Percentiles rank a stretch among this genome's conserved stretches.
These are phyloP conservation scores for Lactarius vividus DNA, from an alignment of 768 basidiomycete species.

Conservation along the genomic window DNA sequence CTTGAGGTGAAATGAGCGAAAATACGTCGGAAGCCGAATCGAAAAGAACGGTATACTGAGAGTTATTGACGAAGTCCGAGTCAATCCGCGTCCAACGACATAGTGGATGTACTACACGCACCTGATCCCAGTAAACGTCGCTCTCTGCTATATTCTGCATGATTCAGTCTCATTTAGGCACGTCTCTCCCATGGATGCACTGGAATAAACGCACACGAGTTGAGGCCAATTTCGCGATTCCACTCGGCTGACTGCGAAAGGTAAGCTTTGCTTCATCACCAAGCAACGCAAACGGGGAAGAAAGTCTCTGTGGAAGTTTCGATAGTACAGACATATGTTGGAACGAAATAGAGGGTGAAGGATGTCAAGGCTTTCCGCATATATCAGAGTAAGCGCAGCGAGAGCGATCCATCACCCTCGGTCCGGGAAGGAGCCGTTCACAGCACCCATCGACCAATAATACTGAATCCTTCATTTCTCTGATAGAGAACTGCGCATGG, in stretches of 20 bases:
- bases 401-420: not conserved
- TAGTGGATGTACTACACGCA: conserved; percentile 35
- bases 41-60: conserved; percentile 78
- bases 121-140: conserved; percentile 92
- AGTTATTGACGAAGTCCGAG: not conserved
- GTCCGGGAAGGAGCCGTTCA: not conserved
- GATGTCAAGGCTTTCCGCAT: not conserved
- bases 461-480: too few species aligned
- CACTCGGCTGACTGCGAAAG: conserved; percentile 79
- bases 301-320: conserved; percentile 67
- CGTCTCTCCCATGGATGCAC: not conserved
- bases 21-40: conserved; percentile 90
- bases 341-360: not conserved
- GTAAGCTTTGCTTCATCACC: conserved; percentile 88
- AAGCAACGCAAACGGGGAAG: conserved; percentile 72
- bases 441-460: too few species aligned
- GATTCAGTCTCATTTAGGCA: conserved; percentile 11
- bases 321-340: conserved; percentile 52
- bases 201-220: conserved; percentile 57
- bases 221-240: conserved; percentile 71
- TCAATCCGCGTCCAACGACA: not conserved
- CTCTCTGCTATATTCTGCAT: conserved; percentile 66
- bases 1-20: conserved; percentile 47
- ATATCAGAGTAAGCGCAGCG: not conserved
- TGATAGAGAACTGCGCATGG: too few species aligned